Percentiles rank a stretch among this genome's conserved stretches.
These are phyloP conservation scores for Penicillium sp. DNA, from an alignment of 2,329 filamentous ascomycete species.

Conservation along the genomic window DNA sequence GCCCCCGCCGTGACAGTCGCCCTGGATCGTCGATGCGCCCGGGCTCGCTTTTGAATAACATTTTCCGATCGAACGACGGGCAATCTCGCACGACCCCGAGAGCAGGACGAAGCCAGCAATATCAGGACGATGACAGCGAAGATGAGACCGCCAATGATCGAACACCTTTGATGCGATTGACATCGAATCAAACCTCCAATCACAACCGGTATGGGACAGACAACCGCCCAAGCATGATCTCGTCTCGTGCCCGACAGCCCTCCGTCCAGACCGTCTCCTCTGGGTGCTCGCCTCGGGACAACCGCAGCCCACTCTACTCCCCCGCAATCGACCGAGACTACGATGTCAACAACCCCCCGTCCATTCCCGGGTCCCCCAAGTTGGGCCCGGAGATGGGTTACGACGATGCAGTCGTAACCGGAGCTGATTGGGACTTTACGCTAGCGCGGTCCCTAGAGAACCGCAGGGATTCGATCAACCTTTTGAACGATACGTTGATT, in stretches of 20 bases:
- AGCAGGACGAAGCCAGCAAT: slow-evolving; percentile 29
- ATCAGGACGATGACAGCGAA: slow-evolving; percentile 31
- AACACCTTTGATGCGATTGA: slow-evolving; percentile 55
- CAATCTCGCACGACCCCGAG: slow-evolving; percentile 35
- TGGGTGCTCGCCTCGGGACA: slow-evolving; percentile 30
- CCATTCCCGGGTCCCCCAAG: slow-evolving; percentile 60
- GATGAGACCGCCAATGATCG: slow-evolving; percentile 50
- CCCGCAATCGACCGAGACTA: slow-evolving; percentile 46
- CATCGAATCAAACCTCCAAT: slow-evolving; percentile 36
- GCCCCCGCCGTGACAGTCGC: slow-evolving; percentile 61
- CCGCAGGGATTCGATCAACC: slow-evolving; percentile 31
- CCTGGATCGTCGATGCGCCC: slow-evolving; percentile 43
- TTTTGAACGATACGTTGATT: slow-evolving; percentile 45
- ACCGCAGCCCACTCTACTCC: slow-evolving; percentile 24
- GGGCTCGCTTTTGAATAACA: slow-evolving; percentile 29
- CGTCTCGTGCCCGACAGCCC: slow-evolving; percentile 26
- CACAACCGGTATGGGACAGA: slow-evolving; percentile 39
- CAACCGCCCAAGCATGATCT: slow-evolving; percentile 26
- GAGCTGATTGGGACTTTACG: slow-evolving; percentile 44
- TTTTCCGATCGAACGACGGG: slow-evolving; percentile 49
- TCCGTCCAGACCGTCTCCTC: slow-evolving; percentile 33
- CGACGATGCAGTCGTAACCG: slow-evolving; percentile 56
- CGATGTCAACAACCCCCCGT: slow-evolving; percentile 68
- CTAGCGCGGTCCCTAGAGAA: slow-evolving; percentile 39
- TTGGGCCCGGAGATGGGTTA: slow-evolving; percentile 54